These are phyloP conservation scores for Pseudogymnoascus verrucosus DNA, from an alignment of 2,329 filamentous ascomycete genomes.

Conservation along the genomic window DNA sequence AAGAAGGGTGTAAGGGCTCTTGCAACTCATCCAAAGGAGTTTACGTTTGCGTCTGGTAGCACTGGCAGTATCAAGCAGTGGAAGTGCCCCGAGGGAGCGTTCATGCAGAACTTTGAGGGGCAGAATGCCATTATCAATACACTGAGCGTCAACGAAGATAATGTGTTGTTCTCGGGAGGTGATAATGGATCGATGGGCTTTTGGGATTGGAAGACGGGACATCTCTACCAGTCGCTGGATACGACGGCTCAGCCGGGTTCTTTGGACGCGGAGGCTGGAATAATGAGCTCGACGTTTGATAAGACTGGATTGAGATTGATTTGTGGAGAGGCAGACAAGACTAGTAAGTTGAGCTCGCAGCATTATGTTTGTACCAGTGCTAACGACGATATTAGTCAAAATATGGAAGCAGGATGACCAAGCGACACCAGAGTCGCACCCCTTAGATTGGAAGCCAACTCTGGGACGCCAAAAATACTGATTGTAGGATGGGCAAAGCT, in stretches of 20 bases:
- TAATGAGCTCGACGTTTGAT: slow-evolving; percentile 93
- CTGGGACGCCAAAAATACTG: slow-evolving; percentile 70
- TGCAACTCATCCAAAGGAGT: slow-evolving; percentile 80
- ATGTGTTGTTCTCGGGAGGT: slow-evolving; percentile 87
- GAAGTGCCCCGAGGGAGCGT: slow-evolving; percentile 95
- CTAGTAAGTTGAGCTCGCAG: slow-evolving; percentile 44
- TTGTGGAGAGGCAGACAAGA: slow-evolving; percentile 94
- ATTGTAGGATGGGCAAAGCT: not conserved
- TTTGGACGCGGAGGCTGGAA: slow-evolving; percentile 84
- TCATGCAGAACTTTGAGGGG: slow-evolving; percentile 98
- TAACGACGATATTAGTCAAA: slow-evolving; percentile 54
- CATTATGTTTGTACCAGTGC: slow-evolving; percentile 6
- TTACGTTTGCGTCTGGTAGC: slow-evolving; percentile 90
- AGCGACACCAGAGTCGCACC: slow-evolving; percentile 85
- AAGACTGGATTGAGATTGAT: slow-evolving; percentile 81
- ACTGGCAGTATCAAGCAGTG: slow-evolving; percentile 97
- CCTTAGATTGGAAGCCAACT: slow-evolving; percentile 83
- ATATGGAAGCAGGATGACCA: slow-evolving; percentile 92
- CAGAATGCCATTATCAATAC: slow-evolving; percentile 97
- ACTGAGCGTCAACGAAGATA: slow-evolving; percentile 85
- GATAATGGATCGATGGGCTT: slow-evolving; percentile 96
- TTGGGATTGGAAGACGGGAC: slow-evolving; percentile 98
- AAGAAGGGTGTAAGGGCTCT: slow-evolving; percentile 92
- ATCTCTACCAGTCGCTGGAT: slow-evolving; percentile 83
- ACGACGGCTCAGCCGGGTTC: slow-evolving; percentile 91